A percentile compares a stretch with the other conserved stretches of the same genome.
These are phyloP conservation scores for Cercophora sp. DNA, from an alignment of 495 filamentous ascomycete genomes.

Conservation along the genomic window DNA sequence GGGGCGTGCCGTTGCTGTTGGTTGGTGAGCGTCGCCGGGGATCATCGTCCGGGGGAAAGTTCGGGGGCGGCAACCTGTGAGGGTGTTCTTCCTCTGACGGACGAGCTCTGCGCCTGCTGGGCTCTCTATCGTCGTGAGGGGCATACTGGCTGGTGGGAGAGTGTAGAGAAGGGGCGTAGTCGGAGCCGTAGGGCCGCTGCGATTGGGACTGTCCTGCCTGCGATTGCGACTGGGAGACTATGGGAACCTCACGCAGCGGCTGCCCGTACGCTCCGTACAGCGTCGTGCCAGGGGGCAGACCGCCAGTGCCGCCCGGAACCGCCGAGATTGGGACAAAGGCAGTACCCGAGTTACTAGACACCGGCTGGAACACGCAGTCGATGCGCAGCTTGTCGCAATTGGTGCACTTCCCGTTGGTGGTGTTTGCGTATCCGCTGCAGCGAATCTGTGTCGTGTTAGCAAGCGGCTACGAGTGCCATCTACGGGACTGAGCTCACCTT, in stretches of 20 bases:
- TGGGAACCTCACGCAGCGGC: conserved; percentile 29
- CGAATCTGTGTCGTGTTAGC: conserved; percentile 37
- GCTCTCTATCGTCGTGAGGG: conserved; percentile 33
- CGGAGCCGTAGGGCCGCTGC: conserved; percentile 15
- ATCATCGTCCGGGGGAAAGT: conserved; percentile 39
- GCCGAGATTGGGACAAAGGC: conserved; percentile 49
- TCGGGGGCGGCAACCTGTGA: conserved; percentile 43
- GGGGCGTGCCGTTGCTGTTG: conserved; percentile 38
- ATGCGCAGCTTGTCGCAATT: conserved; percentile 50
- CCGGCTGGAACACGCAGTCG: conserved; percentile 50
- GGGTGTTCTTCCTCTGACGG: conserved; percentile 38
- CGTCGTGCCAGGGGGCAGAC: conserved; percentile 45
- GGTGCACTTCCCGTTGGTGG: conserved; percentile 45
- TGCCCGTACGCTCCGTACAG: conserved; percentile 50
- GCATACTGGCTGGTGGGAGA: conserved; percentile 36
- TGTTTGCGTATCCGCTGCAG: conserved; percentile 50
- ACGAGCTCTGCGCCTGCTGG: conserved; percentile 32
- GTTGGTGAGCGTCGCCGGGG: conserved; percentile 44
- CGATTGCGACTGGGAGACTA: conserved; percentile 11
- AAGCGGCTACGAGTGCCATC: no score
- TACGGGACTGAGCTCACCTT: no score
- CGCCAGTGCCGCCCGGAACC: conserved; percentile 40
- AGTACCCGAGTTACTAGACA: conserved; percentile 42
- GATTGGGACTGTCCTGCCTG: conserved; percentile 6
- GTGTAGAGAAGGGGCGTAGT: conserved; percentile 24